Evolutionary conservation across 805 yeast species (phyloP).

Genomic region (Zygoascus ofunaensis): DNA sequence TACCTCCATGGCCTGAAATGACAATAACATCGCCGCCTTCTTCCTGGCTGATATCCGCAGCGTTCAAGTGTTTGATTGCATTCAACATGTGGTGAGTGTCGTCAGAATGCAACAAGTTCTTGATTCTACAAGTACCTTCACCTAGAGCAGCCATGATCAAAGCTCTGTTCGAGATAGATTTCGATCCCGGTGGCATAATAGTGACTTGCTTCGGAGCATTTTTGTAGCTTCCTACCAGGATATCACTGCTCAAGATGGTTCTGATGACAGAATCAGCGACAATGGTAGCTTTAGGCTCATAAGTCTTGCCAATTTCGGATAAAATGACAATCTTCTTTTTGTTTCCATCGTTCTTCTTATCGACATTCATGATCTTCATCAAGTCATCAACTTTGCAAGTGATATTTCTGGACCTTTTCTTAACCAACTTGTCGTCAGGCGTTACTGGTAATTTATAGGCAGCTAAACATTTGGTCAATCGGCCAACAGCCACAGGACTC

Average conservation of each 20-base stretch:
- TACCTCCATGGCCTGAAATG: conserved; percentile 73
- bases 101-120: conserved; percentile 86
- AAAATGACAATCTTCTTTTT: conserved; percentile 80
- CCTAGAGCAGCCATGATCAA: conserved; percentile 88
- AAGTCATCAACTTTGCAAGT: conserved; percentile 68
- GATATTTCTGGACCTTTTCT: conserved; percentile 58
- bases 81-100: conserved; percentile 92
- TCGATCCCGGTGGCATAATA: conserved; percentile 90
- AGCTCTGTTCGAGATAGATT: conserved; percentile 94
- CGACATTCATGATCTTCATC: conserved; percentile 82
- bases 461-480: conserved; percentile 70
- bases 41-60: conserved; percentile 74
- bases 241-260: conserved; percentile 75
- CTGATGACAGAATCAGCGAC: conserved; percentile 75
- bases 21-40: conserved; percentile 84
- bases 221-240: conserved; percentile 50
- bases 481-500: conserved; percentile 88
- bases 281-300: conserved; percentile 77
- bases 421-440: conserved; percentile 61
- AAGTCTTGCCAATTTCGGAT: conserved; percentile 79
- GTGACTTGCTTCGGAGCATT: conserved; percentile 31
- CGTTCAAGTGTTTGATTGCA: conserved; percentile 71
- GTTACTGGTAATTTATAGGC: conserved; percentile 83
- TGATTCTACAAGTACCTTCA: conserved; percentile 69
- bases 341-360: conserved; percentile 91